Base-by-base conservation (phyloP, 2,329 filamentous ascomycete genomes). In the Trichoderma afroharzianum region DNA sequence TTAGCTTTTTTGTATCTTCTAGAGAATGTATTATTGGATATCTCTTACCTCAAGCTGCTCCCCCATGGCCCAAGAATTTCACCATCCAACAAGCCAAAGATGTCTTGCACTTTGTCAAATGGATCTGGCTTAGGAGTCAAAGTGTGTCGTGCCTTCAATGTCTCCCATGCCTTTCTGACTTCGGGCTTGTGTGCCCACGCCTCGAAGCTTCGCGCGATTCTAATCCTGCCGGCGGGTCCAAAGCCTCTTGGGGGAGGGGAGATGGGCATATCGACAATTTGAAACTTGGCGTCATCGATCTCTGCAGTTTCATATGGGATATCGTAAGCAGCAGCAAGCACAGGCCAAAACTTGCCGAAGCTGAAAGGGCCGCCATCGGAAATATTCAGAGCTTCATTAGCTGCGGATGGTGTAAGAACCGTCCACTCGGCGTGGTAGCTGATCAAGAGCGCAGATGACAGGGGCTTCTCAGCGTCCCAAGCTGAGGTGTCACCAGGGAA, bases 371-470 rank as follows among this genome's bases (percentile, higher is more conserved):
- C 33, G 7, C 50, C 68, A 21, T 71, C 68, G 18, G 50, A 33
- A 30, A 58, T 66, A 15, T 71, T 71, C 39, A 71, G 26, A 18
- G 28, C 32, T 18, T 71, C n/a, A 18, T 71, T 66, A 7, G 26
- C 26, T 6, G 61, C 5, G 14, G 43, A 30, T 21, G 58, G 28
- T 1, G 59, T 71, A 4, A 71, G 58, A 24, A 24, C 68, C 4
- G 61, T 21, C 68, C 47, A 71, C n/a, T 71, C 68, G 6, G 63
- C 68, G 8, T 66, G 43, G 18, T 71, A 71, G 24, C 43, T 43
- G 9, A 66, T 36, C 6, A 71, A 47, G 12, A 66, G 32, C 11
- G 59, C 68, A 15, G 47, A 57, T 14, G 59, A 66, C 11, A 57
- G 18, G 14, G 36, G 26, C 6, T 64, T 53, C 14, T 71, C 61